A percentile compares a stretch with the other conserved stretches of the same genome.
Evolutionary conservation across 768 basidiomycete species (phyloP).

Genomic region (Bullera alba): DNA sequence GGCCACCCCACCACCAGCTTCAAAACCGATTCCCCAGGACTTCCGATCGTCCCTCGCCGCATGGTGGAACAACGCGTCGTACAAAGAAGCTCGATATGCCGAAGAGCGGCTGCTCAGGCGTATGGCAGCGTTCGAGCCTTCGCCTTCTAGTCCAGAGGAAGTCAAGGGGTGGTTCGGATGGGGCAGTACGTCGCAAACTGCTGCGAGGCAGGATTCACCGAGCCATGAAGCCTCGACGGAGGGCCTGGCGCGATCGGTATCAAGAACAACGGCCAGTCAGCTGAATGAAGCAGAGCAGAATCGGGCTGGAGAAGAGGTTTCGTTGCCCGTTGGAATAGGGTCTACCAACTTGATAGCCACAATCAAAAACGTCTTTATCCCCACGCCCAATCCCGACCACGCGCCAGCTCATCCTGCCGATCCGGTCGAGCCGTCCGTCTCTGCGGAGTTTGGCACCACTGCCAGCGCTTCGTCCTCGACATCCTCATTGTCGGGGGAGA

Average conservation of each 20-base stretch:
- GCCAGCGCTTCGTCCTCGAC: slow-evolving; percentile 17
- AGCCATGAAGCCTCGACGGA: not conserved
- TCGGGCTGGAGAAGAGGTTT: slow-evolving; percentile 20
- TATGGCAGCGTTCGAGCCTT: slow-evolving; percentile 23
- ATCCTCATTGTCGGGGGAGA: slow-evolving; percentile 5
- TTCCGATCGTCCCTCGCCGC: slow-evolving; percentile 32
- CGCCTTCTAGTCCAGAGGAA: not conserved
- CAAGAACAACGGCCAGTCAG: not conserved
- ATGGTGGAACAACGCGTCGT: slow-evolving; percentile 40
- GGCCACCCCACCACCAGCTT: slow-evolving; percentile 14
- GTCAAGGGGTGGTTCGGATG: slow-evolving; percentile 30
- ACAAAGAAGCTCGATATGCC: slow-evolving; percentile 32
- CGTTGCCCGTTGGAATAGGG: slow-evolving; percentile 12
- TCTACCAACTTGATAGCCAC: slow-evolving; percentile 28
- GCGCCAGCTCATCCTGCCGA: slow-evolving; percentile 36
- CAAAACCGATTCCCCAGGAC: slow-evolving; percentile 29
- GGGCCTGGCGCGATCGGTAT: not conserved
- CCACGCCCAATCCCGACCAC: slow-evolving; percentile 25
- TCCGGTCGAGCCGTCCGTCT: slow-evolving; percentile 6
- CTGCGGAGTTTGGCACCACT: not conserved
- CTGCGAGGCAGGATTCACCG: not conserved
- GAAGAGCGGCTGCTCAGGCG: slow-evolving; percentile 35
- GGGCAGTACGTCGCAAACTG: not conserved
- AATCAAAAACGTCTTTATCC: slow-evolving; percentile 38
- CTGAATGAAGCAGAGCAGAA: no score